Evolutionary conservation across 805 yeast species (phyloP), one percentile per base, ranked within the genome.

Genomic region (Komagataella pastoris): DNA sequence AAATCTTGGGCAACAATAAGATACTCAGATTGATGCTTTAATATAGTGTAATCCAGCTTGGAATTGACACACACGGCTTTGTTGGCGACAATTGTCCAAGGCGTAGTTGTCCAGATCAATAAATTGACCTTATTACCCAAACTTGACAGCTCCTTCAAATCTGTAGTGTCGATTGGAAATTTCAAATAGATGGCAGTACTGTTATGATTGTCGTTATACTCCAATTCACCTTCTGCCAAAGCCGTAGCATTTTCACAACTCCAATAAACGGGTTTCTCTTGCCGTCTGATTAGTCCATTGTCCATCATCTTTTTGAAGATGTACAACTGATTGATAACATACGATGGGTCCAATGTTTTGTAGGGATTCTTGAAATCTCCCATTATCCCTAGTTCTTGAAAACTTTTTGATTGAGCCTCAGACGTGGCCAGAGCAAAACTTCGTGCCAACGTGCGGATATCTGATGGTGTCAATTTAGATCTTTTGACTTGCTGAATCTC

Each of bases 261-360:
- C 97, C 98, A 93, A 74, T 84, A 93, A 1, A 95, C 98, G 0
- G 99, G 99, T 62, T 89, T 89, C 59, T 84, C 79, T 61, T 90
- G 95, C 59, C 98, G 75, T 50, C 81, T 81, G 45, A 93, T 79
- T 48, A 91, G 68, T 0, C 85, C 85, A 49, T 75, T 76, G 44
- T 75, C 73, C 57, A 87, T 72, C 69, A 93, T 71, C 53, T 73
- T 68, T 52, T 77, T 73, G 64, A 93, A 91, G 0, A 89, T 75
- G 24, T 72, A 65, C 55, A 93, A 70, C 63, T 93, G 98, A 46
- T 82, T 72, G 2, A 81, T 68, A 57, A 91, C 97, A 64, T 81
- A 93, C 3, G 71, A 69, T 53, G 77, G 79, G 36, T 79, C 64
- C 72, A 93, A 70, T 0, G 99, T 93, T 51, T 76, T 66, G 63